Evolutionary conservation across 2,329 filamentous ascomycete species (phyloP).

Genomic region (Fusarium cyanostomum): DNA sequence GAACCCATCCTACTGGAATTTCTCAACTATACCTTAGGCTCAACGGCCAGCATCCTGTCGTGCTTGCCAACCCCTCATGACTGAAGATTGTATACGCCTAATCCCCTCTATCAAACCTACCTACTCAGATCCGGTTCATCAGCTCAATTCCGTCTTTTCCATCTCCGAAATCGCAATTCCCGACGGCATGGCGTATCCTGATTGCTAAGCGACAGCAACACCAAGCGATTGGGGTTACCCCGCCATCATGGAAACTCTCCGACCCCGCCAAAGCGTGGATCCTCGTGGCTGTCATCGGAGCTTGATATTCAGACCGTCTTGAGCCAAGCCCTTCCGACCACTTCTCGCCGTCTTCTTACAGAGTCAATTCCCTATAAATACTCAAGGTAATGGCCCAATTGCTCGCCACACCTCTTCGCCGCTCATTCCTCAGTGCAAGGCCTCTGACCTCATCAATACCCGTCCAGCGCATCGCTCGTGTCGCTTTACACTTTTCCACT

Average conservation of each 20-base stretch:
- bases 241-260: constrained; percentile 38
- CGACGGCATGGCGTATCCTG: not conserved
- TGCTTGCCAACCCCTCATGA: not conserved
- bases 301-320: not conserved
- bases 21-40: not conserved
- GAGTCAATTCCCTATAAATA: not conserved
- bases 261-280: constrained; percentile 16
- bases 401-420: constrained; percentile 15
- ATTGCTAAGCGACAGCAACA: constrained; percentile 10
- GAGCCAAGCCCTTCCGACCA: constrained; percentile 3
- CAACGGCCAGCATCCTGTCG: not conserved
- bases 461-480: constrained; percentile 10
- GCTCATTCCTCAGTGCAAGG: constrained; percentile 31
- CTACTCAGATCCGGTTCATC: too few relatives aligned
- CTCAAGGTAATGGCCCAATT: constrained; percentile 27
- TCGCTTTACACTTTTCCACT: constrained; percentile 16
- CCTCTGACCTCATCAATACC: constrained; percentile 1
- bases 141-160: too few relatives aligned
- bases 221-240: constrained; percentile 30
- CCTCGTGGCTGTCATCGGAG: constrained; percentile 12
- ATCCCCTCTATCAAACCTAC: too few relatives aligned
- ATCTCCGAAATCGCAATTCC: too few relatives aligned
- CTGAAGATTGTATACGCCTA: too few relatives aligned
- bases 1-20: not conserved
- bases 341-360: constrained; percentile 1